phyloP scores from a whole-genome alignment of 768 basidiomycete genomes.

The Termitomyces heimii region DNA sequence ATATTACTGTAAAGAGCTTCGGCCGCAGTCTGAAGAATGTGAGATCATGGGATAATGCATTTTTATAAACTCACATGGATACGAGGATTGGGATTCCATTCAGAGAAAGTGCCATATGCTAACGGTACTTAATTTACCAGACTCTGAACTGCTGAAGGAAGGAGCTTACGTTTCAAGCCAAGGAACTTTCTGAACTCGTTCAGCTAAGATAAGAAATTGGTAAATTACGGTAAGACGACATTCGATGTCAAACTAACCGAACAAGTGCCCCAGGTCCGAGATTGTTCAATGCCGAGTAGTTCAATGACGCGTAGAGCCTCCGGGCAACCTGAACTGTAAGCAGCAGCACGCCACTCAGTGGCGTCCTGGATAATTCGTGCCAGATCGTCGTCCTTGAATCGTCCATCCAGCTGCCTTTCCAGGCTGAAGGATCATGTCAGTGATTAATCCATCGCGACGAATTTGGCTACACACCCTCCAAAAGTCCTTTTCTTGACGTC shows the following conservation, averaged over 20 bases:
- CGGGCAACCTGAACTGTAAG: constrained; percentile 69
- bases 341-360: constrained; percentile 51
- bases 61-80: constrained; percentile 39
- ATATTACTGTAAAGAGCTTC: constrained; percentile 63
- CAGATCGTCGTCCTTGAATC: constrained; percentile 59
- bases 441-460: background rate
- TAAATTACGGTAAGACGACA: background rate
- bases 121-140: constrained; percentile 7
- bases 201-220: constrained; percentile 27
- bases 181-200: constrained; percentile 73
- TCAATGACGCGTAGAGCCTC: constrained; percentile 62
- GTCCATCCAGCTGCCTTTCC: constrained; percentile 42
- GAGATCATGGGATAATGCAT: background rate
- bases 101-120: constrained; percentile 61
- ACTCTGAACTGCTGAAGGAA: background rate
- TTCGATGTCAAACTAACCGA: constrained; percentile 38
- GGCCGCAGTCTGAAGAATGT: constrained; percentile 45
- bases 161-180: constrained; percentile 53
- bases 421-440: constrained; percentile 27
- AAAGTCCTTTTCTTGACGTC: constrained; percentile 52
- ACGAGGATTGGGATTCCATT: constrained; percentile 63
- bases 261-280: constrained; percentile 65
- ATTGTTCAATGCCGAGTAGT: constrained; percentile 61
- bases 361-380: constrained; percentile 58
- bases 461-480: constrained; percentile 29